These are phyloP conservation scores for Komagataella kurtzmanii DNA, from an alignment of 805 yeast genomes.

Conservation along the genomic window DNA sequence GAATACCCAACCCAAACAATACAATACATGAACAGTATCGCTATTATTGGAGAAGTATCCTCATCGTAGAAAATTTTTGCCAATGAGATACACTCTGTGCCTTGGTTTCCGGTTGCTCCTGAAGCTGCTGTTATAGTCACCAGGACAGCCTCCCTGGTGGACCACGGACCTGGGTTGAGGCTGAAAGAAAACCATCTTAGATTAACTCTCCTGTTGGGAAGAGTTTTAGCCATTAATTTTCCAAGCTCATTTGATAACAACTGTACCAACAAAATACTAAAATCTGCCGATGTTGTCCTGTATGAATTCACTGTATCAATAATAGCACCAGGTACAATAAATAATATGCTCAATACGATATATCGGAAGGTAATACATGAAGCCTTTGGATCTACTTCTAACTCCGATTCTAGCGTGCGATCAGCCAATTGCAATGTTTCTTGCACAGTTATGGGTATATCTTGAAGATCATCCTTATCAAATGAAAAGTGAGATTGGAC, in stretches of 20 bases:
- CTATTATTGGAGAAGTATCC: conserved; percentile 20
- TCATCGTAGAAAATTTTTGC: conserved; percentile 30
- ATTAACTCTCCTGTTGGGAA: conserved; percentile 20
- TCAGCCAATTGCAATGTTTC: background rate
- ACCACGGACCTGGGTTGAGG: conserved; percentile 43
- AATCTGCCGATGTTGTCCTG: conserved; percentile 26
- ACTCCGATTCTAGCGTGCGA: background rate
- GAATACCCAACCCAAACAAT: conserved; percentile 41
- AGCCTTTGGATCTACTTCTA: conserved; percentile 10
- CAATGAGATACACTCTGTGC: conserved; percentile 31
- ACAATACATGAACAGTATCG: conserved; percentile 33
- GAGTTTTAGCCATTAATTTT: conserved; percentile 24
- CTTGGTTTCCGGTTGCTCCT: conserved; percentile 39
- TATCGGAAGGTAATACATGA: conserved; percentile 21
- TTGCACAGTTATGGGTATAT: background rate
- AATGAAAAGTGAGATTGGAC: conserved; percentile 42
- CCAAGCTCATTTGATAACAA: conserved; percentile 34
- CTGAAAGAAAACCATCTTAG: conserved; percentile 13
- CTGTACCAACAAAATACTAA: conserved; percentile 38
- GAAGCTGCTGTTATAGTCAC: conserved; percentile 37
- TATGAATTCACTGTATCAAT: conserved; percentile 23
- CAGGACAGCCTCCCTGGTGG: conserved; percentile 38
- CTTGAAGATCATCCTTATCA: background rate
- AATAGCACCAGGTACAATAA: conserved; percentile 26
- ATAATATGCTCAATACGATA: conserved; percentile 19